Evolutionary conservation across 306 rosid genomes (phyloP).

Genomic region (Hylodesmum podocarpum): DNA sequence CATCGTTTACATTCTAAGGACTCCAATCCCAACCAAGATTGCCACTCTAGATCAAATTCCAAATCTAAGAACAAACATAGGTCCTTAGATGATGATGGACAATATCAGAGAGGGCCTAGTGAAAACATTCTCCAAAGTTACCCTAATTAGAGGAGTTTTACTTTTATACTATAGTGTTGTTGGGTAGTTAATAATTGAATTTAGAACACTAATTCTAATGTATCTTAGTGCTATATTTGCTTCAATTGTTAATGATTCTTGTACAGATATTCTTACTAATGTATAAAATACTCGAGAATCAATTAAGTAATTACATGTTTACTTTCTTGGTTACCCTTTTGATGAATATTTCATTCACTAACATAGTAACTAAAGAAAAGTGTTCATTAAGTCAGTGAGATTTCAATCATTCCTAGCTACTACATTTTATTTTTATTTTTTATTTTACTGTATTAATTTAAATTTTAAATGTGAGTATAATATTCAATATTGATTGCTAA

Average conservation of each 20-base stretch:
- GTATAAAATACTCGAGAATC: not conserved
- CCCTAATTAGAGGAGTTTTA: conserved; percentile 11
- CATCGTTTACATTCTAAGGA: conserved; percentile 4
- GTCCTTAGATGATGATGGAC: conserved; percentile 35
- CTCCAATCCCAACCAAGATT: not conserved
- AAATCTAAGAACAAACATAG: conserved; percentile 32
- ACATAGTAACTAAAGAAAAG: no score
- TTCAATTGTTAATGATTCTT: conserved; percentile 1
- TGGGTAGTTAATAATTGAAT: conserved; percentile 9
- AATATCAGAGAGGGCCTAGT: conserved; percentile 29
- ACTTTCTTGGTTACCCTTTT: no score
- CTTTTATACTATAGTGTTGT: not conserved
- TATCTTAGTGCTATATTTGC: not conserved
- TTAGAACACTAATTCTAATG: not conserved
- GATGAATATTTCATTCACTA: no score
- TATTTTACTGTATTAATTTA: no score
- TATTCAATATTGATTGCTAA: no score
- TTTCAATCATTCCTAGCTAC: no score
- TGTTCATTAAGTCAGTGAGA: no score
- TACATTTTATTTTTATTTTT: no score
- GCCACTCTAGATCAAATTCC: conserved; percentile 16
- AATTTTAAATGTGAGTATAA: no score
- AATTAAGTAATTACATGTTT: not conserved
- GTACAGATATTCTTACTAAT: not conserved
- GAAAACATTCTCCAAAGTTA: conserved; percentile 26